Evolutionary conservation across 352 stramenopile genomes (phyloP).

Genomic region (Pythium insidiosum): DNA sequence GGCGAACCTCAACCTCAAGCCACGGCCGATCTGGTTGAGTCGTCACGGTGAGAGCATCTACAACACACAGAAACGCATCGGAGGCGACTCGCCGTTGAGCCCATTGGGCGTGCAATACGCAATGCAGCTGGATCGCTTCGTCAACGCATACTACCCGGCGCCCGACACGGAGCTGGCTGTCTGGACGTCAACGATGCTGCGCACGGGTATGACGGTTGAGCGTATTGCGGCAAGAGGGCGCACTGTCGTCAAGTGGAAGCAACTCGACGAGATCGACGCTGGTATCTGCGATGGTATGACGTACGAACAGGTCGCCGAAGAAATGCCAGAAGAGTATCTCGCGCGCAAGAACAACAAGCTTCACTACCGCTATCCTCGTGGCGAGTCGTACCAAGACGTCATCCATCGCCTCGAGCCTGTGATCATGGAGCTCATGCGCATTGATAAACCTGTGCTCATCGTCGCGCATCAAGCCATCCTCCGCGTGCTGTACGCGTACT

Average conservation of each 20-base stretch:
- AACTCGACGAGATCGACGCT: constrained; percentile 96
- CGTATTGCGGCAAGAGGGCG: constrained; percentile 48
- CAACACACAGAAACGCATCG: constrained; percentile 96
- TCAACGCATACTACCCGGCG: constrained; percentile 83
- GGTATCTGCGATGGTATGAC: constrained; percentile 96
- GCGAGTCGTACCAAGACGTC: constrained; percentile 97
- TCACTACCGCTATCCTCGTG: constrained; percentile 84
- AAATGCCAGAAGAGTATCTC: constrained; percentile 93
- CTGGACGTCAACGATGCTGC: constrained; percentile 96
- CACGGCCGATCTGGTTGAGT: constrained; percentile 94
- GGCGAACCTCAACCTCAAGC: constrained; percentile 92
- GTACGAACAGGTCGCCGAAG: constrained; percentile 94
- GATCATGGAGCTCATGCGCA: constrained; percentile 96
- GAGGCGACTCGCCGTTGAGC: constrained; percentile 92
- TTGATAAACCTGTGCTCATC: constrained; percentile 89
- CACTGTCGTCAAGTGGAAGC: constrained; percentile 82
- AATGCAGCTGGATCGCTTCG: constrained; percentile 89
- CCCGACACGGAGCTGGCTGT: constrained; percentile 76
- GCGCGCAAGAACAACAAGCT: constrained; percentile 88
- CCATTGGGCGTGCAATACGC: constrained; percentile 91
- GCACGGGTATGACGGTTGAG: constrained; percentile 95
- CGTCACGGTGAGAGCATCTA: constrained; percentile 97
- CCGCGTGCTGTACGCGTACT: constrained; percentile 94
- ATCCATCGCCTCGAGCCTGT: constrained; percentile 95
- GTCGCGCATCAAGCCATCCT: constrained; percentile 95